Evolutionary conservation across 495 filamentous ascomycete genomes (phyloP), one percentile per base, ranked within the genome.

Genomic region (Clohesyomyces aquaticus): DNA sequence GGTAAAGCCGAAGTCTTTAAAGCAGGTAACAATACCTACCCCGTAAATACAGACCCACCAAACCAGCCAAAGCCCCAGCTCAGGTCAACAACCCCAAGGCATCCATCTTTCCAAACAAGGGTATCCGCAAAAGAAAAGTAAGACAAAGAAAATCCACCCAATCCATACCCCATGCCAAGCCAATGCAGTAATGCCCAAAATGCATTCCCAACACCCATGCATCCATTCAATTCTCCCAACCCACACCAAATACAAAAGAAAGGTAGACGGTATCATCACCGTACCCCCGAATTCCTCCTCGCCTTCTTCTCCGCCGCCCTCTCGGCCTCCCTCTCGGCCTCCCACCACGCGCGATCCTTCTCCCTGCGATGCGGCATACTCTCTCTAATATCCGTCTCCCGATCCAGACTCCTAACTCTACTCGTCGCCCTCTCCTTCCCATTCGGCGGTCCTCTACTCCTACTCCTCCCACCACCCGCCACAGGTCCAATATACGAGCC

Each of bases 301-400:
- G 16, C 38, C 8, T 32, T 52, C 49, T 52, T 27, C 45, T 54
- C 32, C 23, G 19, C 21, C 28, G 19, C 28, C 28, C 47, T 53
- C 16, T 47, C 46, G 42, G 41, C 19, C 11, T 35, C 61, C 9
- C 61, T 50, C 51, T 41, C 61, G 8, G 58, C 59, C 32, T 67
- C 65, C 65, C 65, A 67, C 65, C 65, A 67, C 59, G 65, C 45
- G 58, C 51, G 52, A 46, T 59, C 65, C 53, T 67, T 67, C 38
- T 35, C 18, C 45, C 65, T 41, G 18, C 65, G 26, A 63, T 67
- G 65, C 58, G 65, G 65, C 65, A 67, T 57, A n/a, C 18, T 42
- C 32, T 59, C 53, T 46, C 65, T 51, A 28, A 62, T 46, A 6
- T 57, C 59, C 26, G 22, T 67, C 54, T 51, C 59, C 21, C 58